These are phyloP conservation scores for Lactarius indigo DNA, from an alignment of 768 basidiomycete genomes.

Conservation along the genomic window DNA sequence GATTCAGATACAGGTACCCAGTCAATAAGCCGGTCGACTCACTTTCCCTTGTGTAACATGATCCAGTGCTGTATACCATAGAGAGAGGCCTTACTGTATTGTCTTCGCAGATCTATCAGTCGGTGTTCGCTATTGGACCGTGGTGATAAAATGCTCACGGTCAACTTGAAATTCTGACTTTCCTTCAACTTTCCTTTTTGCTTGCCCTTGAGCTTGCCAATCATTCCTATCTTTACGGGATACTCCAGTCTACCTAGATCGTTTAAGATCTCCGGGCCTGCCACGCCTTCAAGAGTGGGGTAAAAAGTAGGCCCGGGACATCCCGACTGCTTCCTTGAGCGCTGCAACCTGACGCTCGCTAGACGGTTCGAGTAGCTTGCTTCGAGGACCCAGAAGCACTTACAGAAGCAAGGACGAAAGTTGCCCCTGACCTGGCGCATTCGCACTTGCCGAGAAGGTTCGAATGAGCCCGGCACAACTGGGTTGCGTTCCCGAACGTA, in stretches of 20 bases:
- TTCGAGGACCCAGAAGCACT: too few relatives aligned
- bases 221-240: neutral
- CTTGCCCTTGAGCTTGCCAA: neutral
- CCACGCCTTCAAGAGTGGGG: neutral
- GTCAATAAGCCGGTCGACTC: neutral
- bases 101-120: neutral
- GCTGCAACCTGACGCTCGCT: neutral
- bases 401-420: neutral
- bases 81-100: too few relatives aligned
- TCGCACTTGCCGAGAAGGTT: neutral
- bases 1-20: too few relatives aligned
- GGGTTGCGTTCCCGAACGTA: neutral
- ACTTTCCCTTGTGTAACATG: neutral
- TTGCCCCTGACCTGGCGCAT: neutral
- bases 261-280: neutral
- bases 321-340: neutral
- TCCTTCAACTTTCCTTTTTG: neutral
- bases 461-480: neutral
- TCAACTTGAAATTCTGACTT: neutral
- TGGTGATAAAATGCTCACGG: neutral
- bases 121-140: neutral
- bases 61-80: neutral
- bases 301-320: neutral
- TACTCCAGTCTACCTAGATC: neutral
- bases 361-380: neutral